These are phyloP conservation scores for Pouteria campechiana DNA, from an alignment of 179 eudicot species.

Conservation along the genomic window DNA sequence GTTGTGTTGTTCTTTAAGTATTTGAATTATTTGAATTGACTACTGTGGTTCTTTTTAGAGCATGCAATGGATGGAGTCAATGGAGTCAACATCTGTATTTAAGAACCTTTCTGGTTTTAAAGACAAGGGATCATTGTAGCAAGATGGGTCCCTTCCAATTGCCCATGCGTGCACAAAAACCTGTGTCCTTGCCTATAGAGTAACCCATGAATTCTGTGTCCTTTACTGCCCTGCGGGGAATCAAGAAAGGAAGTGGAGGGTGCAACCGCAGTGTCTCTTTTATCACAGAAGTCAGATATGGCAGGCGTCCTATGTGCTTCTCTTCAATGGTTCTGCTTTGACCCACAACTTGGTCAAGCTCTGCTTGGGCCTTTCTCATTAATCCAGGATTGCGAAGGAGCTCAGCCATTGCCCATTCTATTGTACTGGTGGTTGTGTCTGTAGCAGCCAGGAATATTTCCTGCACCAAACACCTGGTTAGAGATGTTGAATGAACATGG, in stretches of 20 bases:
- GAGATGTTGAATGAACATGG: not conserved
- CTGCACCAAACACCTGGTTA: no score
- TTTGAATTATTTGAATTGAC: no score
- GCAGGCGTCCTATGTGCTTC: slow-evolving; percentile 20
- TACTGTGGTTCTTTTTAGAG: no score
- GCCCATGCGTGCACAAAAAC: slow-evolving; percentile 38
- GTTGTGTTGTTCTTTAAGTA: no score
- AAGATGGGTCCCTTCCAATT: slow-evolving; percentile 26
- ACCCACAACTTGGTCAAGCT: slow-evolving; percentile 6
- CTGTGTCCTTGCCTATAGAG: slow-evolving; percentile 28
- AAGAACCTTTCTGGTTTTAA: slow-evolving; percentile 37
- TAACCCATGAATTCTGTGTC: slow-evolving; percentile 22
- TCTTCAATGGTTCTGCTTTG: slow-evolving; percentile 16
- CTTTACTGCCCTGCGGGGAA: slow-evolving; percentile 38
- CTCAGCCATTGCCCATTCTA: slow-evolving; percentile 52
- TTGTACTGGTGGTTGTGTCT: slow-evolving; percentile 33
- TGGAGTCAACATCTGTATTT: no score
- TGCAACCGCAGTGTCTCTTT: slow-evolving; percentile 37
- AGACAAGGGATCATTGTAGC: slow-evolving; percentile 19
- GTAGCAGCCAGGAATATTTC: slow-evolving; percentile 43
- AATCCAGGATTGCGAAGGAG: slow-evolving; percentile 21
- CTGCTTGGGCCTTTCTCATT: slow-evolving; percentile 16
- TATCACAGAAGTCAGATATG: slow-evolving; percentile 30
- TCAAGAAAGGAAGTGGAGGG: slow-evolving; percentile 34
- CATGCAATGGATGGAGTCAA: no score